Percentiles rank a stretch among this genome's conserved stretches.
phyloP scores from a whole-genome alignment of 352 stramenopile genomes.

The Globisporangium polare region DNA sequence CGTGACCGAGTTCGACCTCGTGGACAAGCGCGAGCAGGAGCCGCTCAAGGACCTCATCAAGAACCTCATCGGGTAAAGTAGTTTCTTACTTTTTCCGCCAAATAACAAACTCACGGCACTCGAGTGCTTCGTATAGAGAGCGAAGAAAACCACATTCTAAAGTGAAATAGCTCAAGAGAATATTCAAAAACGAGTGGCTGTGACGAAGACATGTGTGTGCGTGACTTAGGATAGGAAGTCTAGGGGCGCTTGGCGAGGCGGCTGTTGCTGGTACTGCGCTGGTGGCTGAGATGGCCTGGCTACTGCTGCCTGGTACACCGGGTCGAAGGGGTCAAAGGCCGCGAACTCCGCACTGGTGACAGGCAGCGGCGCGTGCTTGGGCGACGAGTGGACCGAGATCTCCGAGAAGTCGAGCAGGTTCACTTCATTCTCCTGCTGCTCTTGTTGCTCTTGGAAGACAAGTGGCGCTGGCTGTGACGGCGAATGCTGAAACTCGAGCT shows the following conservation, averaged over 20 bases:
- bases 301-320: constrained; percentile 10
- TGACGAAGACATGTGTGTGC: background rate
- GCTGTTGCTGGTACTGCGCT: constrained; percentile 18
- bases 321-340: constrained; percentile 17
- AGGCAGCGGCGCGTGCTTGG: constrained; percentile 26
- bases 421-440: constrained; percentile 21
- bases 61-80: constrained; percentile 60
- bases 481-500: constrained; percentile 12
- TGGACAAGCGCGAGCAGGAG: constrained; percentile 93
- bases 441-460: background rate
- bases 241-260: constrained; percentile 18
- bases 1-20: constrained; percentile 92
- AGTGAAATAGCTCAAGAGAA: background rate
- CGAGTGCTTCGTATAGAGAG: background rate
- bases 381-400: constrained; percentile 46
- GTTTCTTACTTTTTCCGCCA: background rate
- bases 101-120: background rate
- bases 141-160: background rate
- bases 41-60: constrained; percentile 94
- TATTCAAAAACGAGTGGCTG: background rate
- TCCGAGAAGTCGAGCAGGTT: constrained; percentile 73
- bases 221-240: constrained; percentile 43
- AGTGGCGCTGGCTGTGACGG: constrained; percentile 7
- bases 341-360: constrained; percentile 2
- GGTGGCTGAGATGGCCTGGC: constrained; percentile 15